Evolutionary conservation across 2,329 filamentous ascomycete species (phyloP), one percentile per base, ranked within the genome.

Genomic region (Claviceps purpurea): DNA sequence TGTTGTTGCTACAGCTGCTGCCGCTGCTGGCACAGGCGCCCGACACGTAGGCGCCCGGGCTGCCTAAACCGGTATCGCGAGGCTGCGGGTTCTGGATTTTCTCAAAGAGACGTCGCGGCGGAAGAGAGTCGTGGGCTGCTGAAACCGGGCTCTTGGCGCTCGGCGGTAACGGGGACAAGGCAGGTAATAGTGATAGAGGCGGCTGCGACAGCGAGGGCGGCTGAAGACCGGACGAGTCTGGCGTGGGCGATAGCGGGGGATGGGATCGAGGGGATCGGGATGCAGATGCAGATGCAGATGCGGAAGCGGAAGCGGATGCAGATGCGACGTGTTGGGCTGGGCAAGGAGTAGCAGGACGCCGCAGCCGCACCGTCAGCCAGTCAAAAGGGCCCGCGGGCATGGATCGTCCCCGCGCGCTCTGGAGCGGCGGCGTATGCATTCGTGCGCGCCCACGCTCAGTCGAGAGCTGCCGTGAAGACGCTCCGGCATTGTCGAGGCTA

Each of bases 211-310:
- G 26, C 1, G 45, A 30, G 26, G 7, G 43, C 47, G 44, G 49
- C 4, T 44, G 22, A 24, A 40, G 48, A 6, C 47, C 44, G 4
- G 52, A 47, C 5, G 52, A 44, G 34, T 26, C 20, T 44, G 37
- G 38, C 14, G 24, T 41, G 38, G 48, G 24, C 34, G 46, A 56
- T 54, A 48, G 16, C 41, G 47, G 55, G 51, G 47, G 55, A 45
- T 50, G 54, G 50, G 26, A 8, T n/a, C 14, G 45, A 8, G n/a
- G n/a, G 51, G 22, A 52, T 52, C 45, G 54, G 49, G 53, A 48
- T 50, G 53, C 41, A 48, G 47, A 11, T 50, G 8, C 8, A 30
- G 43, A n/a, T 46, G 43, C 22, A 22, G 22, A 18, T 20, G 16
- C 6, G 11, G n/a, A 20, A 3, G 40, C 39, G 37, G 38, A 39